Conservation (phyloP, 306 rosid species). For the Betula pendula region DNA sequence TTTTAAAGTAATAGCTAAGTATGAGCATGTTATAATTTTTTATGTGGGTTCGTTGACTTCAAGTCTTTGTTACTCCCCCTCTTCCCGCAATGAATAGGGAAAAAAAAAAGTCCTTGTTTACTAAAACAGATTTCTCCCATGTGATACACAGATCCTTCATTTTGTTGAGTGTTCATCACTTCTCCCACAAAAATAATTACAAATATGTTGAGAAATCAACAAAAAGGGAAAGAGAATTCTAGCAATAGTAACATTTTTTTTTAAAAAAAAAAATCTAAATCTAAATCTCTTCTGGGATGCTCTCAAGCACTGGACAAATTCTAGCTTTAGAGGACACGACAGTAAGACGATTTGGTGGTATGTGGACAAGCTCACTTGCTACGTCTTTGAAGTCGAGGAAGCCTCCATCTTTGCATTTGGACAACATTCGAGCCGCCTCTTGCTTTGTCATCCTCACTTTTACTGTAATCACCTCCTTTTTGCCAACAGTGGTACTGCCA, state of each 20-base stretch:
- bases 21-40: too few species aligned
- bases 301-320: constrained; percentile 4
- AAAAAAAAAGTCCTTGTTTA: too few species aligned
- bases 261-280: background rate
- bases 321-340: constrained; percentile 16
- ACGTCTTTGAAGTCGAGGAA: constrained; percentile 53
- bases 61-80: too few species aligned
- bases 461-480: constrained; percentile 42
- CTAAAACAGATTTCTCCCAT: too few species aligned
- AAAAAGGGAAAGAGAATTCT: too few species aligned
- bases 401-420: constrained; percentile 62
- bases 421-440: constrained; percentile 58
- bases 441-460: constrained; percentile 71
- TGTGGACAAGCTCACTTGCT: constrained; percentile 31
- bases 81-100: too few species aligned
- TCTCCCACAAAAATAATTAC: too few species aligned
- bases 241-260: background rate
- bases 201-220: too few species aligned
- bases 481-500: background rate
- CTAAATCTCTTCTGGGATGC: constrained; percentile 29
- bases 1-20: too few species aligned
- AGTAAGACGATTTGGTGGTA: constrained; percentile 37
- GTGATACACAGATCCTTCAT: too few species aligned
- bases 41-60: too few species aligned
- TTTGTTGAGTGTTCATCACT: too few species aligned